Conservation (phyloP, 495 filamentous ascomycete species). For the Aspergillus mulundensis region DNA sequence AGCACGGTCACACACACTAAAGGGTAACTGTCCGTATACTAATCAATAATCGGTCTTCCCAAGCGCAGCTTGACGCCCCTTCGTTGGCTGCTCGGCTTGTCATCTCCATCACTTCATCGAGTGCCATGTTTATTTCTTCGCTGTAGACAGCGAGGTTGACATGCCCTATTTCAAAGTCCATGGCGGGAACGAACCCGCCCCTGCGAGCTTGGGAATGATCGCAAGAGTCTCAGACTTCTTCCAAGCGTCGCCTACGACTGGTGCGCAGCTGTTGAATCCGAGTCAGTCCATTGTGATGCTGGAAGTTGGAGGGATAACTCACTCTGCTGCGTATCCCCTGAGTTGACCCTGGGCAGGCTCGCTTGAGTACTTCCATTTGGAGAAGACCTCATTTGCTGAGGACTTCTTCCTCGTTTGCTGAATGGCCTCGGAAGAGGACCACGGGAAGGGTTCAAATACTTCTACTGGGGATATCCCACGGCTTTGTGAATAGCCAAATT, state of each 20-base stretch:
- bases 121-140: constrained; percentile 47
- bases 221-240: constrained; percentile 58
- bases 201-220: constrained; percentile 67
- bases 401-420: constrained; percentile 63
- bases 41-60: constrained; percentile 64
- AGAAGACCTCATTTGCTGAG: constrained; percentile 58
- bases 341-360: constrained; percentile 63
- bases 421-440: constrained; percentile 65
- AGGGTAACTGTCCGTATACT: constrained; percentile 73
- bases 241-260: constrained; percentile 70
- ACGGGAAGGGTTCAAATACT: constrained; percentile 67
- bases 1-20: constrained; percentile 78
- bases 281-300: constrained; percentile 7
- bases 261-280: constrained; percentile 45
- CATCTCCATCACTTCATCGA: constrained; percentile 34
- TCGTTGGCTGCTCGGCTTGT: constrained; percentile 40
- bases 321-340: constrained; percentile 66
- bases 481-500: constrained; percentile 52
- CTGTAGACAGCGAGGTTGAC: constrained; percentile 65
- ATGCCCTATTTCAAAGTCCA: constrained; percentile 72
- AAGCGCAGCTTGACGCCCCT: constrained; percentile 46
- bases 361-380: constrained; percentile 60
- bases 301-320: constrained; percentile 24
- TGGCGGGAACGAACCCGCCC: constrained; percentile 66
- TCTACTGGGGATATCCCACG: constrained; percentile 61